Base-by-base conservation (phyloP, 352 stramenopile genomes). In the Pythium phragmiticola region DNA sequence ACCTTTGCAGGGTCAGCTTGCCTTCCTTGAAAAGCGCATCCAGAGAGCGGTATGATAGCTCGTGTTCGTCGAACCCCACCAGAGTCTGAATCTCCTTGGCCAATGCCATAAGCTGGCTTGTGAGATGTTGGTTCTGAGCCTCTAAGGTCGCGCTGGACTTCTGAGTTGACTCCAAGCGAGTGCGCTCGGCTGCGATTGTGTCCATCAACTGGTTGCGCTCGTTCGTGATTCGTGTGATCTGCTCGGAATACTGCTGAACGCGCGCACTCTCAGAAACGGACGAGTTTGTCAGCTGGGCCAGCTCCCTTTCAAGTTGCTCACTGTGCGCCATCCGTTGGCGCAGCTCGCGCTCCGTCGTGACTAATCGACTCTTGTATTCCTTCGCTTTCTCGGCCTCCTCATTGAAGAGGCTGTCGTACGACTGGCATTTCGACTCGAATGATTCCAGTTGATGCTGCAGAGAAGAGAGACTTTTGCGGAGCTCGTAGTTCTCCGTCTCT, bases 401-500 rank as follows among this genome's bases (percentile, higher is more conserved):
- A 12, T 23, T 48, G 0, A 63, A 23, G 7, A 55, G 69, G 9
- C 72, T 34, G 17, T 89, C 74, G 23, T 73, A 84, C 2, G 75
- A 47, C 28, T 72, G 65, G 14, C 84, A 74, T 21, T 84, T 85
- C 14, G 59, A 68, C 59, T 84, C 69, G 23, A 88, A 67, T 5
- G 67, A 53, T 49, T 89, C 76, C 0, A 87, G 39, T 19, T 88
- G 69, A 19, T 80, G 52, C 61, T 88, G 77, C 4, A 87, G 75
- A 7, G 60, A 60, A n/a, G 74, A 57, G 19, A 88, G 39, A 19
- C 78, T 70, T 17, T 69, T 63, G 4, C 78, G 77, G n/a, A 90
- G 73, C 3, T 73, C 68, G 5, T 75, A 75, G 45, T 87, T 87
- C 28, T 88, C 73, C 30, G 80, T 51, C 53, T 90, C 82, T n/a